Conservation (phyloP, 2,329 filamentous ascomycete genomes). For the Taxawa tesnikishii region DNA sequence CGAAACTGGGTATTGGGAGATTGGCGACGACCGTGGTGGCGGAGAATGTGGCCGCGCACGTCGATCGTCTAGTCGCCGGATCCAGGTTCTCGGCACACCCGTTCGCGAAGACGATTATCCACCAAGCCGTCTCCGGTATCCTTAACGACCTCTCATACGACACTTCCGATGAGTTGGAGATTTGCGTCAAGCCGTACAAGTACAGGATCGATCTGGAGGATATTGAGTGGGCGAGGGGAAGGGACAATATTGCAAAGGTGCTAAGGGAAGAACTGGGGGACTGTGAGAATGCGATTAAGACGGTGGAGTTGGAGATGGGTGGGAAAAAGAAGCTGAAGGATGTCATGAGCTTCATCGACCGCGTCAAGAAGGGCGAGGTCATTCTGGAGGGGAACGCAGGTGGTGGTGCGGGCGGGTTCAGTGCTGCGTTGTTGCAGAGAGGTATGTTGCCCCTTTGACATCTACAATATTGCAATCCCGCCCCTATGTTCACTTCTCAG, state of each 20-base stretch:
- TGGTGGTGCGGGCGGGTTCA: conserved; percentile 88
- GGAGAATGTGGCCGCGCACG: conserved; percentile 70
- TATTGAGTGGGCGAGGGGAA: conserved; percentile 72
- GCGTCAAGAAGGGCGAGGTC: conserved; percentile 74
- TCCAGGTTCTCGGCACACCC: conserved; percentile 86
- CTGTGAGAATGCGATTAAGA: conserved; percentile 66
- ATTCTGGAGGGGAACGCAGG: conserved; percentile 62
- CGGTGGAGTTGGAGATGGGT: conserved; percentile 65
- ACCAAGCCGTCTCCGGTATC: conserved; percentile 78
- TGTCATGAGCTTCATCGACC: conserved; percentile 84
- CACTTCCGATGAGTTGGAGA: conserved; percentile 95
- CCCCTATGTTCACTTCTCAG: too few relatives aligned
- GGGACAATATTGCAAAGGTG: conserved; percentile 68
- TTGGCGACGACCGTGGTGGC: conserved; percentile 87
- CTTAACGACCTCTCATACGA: conserved; percentile 92
- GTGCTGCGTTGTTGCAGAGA: conserved; percentile 68
- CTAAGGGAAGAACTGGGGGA: conserved; percentile 81
- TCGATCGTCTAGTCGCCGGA: conserved; percentile 63
- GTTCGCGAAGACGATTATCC: conserved; percentile 85
- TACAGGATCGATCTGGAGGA: conserved; percentile 94
- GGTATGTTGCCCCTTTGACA: conserved; percentile 43
- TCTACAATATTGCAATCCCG: too few relatives aligned
- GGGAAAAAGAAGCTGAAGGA: conserved; percentile 77
- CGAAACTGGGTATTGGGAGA: conserved; percentile 85
- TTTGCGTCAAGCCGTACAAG: conserved; percentile 98